Evolutionary conservation across 2,329 filamentous ascomycete genomes (phyloP), one percentile per base, ranked within the genome.

Genomic region (Hypoxylon sp.): DNA sequence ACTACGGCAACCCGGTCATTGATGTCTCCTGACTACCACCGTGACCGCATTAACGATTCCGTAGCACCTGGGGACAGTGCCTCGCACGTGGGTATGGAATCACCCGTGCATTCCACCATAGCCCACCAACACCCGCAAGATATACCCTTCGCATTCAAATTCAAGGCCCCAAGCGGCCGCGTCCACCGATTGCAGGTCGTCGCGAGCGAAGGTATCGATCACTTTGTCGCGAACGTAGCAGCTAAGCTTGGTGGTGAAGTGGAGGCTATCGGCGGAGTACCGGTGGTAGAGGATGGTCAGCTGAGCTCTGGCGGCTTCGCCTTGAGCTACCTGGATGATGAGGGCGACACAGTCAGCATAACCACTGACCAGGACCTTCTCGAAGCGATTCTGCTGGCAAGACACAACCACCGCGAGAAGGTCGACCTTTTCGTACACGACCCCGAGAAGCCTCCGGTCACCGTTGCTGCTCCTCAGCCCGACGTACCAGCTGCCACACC

Each of bases 351-450:
- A 0, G 94, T 99, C 14, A 97, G 95, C 44, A 97, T 99, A 79
- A 99, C 96, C 10, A 97, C 95, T 0, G 94, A 98, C 77, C 91
- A 95, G 72, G 96, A 99, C 78, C 87, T 99, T 46, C 82, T 96
- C 1, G 96, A 99, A 81, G 94, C 96, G 1, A 93, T 99, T 73
- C 86, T 91, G 20, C 87, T 98, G 30, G 93, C 95, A 3, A 91
- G 93, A 67, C 90, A 92, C 65, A 87, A 88, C 50, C 89, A 86
- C 73, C 90, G 90, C 50, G 96, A 98, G 74, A 99, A 99, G 86
- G 96, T 99, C 20, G 96, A 99, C 76, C 87, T 99, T 14, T 98
- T 97, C 76, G 95, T 98, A 11, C 96, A 99, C 79, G 92, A 99
- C 75, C 95, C 95, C 0, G 90, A 94, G 70, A 92, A 96, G 82